Base-by-base conservation (phyloP, 129 eudicot species). In the Flaveria linearis region DNA sequence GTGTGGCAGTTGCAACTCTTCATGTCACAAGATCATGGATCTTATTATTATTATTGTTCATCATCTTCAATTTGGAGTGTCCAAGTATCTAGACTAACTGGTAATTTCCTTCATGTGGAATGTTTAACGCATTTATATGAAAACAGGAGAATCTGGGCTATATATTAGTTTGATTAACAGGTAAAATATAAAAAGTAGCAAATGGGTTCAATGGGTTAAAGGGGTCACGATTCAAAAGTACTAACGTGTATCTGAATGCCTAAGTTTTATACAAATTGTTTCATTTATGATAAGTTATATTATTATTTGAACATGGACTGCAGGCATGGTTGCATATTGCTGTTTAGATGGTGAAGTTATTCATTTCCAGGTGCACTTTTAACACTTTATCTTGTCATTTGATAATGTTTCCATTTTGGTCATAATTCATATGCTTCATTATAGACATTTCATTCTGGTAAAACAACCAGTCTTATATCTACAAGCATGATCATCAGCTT, bases 1-100 rank as follows among this genome's bases (percentile, higher is more conserved):
- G 99, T 72, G 97, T 91, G 30, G 99, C 96, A 64, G 97, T 91
- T 71, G 99, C 99, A 68, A 95, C 99, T 30, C 96, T 95, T 75
- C 99, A 95, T 70, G 85, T 89, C 93, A 17, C 81, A 56, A 33
- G 90, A 84, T 46, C 85, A 75, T 51, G 97, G 93, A 43, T 75
- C 85, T 20, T 85, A 87, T 51, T 83, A 88, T 69, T 91, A 79
- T 47, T 66, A 53, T 62, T 91, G 91, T 78, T 90, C 97, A 11
- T 55, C 87, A 43, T 88, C 86, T 80, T 45, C 97, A 25, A 82
- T 90, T 68, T 88, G 96, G 98, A 88, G 91, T 68, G 64, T 87
- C 75, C 93, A 90, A 65, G 92, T 83, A 30, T 93, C 98, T 14
- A 81, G 15, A 57, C 4, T 76, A 66, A 88, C 96, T 69, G 98